Base-by-base conservation (phyloP, 208 protist genomes). In the Crithidia expoeki region DNA sequence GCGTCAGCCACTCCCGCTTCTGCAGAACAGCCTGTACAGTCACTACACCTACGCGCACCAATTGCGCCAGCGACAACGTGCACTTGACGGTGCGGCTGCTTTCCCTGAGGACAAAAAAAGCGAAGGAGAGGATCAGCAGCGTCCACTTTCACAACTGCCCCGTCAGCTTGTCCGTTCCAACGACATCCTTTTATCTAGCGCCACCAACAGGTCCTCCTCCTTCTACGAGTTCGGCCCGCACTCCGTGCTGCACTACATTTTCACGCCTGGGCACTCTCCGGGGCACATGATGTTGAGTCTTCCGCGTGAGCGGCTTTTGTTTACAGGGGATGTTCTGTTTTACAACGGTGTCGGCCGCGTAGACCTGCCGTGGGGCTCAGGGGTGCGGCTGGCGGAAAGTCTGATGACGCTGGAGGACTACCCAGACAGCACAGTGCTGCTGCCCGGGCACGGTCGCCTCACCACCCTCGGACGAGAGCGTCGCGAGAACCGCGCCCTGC, bases 231-330 rank as follows among this genome's bases (percentile, higher is more conserved):
- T 96, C 51, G 91, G 88, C n/a, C 59, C 74, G 32, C 83, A 92
- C 70, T 81, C 79, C 14, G 51, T 90, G 40, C 75, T 96, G 44
- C 84, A 92, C 56, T 95, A 96, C 81, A 80, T 95, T 65, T 93
- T 90, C 76, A 94, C 89, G 25, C 92, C 92, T 2, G 92, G 92
- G 9, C 92, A 96, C 79, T 94, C 89, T 5, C 89, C 86, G 0
- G 92, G 92, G 19, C 92, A 96, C 82, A 95, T 93, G 88, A 92
- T 95, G 92, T 77, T 96, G 38, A 85, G 86, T 50, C 76, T 94
- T 14, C 89, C 89, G 25, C 86, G 80, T 9, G 89, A 96, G 69
- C 80, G 79, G 17, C 81, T 96, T 6, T 86, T 96, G 65, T 96
- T 96, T 72, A 91, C 81, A 2, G 92, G 92, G 0, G 92, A 96